A percentile compares a stretch with the other conserved stretches of the same genome.
phyloP scores from a whole-genome alignment of 192 early-diverging fungal species.

The Dissophora ornata region DNA sequence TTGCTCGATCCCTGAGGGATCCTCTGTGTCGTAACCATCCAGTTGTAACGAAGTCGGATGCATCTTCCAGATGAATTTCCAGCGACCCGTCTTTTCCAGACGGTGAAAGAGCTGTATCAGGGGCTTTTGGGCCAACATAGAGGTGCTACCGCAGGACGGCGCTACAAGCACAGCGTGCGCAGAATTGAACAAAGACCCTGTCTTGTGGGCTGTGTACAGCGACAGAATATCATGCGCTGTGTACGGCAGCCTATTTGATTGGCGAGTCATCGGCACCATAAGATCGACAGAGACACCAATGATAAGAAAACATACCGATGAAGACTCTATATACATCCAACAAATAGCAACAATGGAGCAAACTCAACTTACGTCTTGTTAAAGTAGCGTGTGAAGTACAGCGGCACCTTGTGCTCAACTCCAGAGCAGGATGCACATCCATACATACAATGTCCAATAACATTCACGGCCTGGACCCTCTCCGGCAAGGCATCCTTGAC shows the following conservation, averaged over 20 bases:
- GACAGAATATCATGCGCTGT: constrained; percentile 33
- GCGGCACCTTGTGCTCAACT: constrained; percentile 50
- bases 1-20: constrained; percentile 25
- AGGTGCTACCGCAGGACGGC: constrained; percentile 51
- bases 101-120: constrained; percentile 50
- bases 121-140: constrained; percentile 42
- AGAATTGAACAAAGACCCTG: background rate
- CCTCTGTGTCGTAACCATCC: constrained; percentile 29
- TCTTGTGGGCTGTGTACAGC: background rate
- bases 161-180: constrained; percentile 36
- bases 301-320: background rate
- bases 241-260: constrained; percentile 47
- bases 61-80: constrained; percentile 57
- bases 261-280: too few relatives aligned
- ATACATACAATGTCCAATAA: constrained; percentile 54
- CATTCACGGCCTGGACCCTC: constrained; percentile 32
- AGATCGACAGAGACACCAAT: too few relatives aligned
- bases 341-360: background rate
- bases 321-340: too few relatives aligned
- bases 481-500: constrained; percentile 42
- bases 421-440: constrained; percentile 50
- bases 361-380: constrained; percentile 33
- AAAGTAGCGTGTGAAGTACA: constrained; percentile 55
- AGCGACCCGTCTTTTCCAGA: constrained; percentile 40
- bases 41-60: constrained; percentile 44